Base-by-base conservation (phyloP, 2,329 filamentous ascomycete genomes). In the Conoideocrella luteorostrata region DNA sequence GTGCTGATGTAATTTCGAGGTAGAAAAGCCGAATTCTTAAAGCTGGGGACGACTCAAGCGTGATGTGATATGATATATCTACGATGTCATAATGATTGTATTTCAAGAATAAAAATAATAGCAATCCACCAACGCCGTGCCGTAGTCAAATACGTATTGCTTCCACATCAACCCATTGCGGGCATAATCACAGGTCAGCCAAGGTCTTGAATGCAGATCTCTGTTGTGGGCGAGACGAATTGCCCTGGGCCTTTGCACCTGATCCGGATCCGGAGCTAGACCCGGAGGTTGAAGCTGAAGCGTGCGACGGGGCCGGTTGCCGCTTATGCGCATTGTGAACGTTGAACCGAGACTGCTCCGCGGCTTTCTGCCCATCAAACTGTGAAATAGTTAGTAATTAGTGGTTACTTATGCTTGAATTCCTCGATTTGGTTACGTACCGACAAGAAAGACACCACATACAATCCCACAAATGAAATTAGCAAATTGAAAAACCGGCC, bases 341-440 rank as follows among this genome's bases (percentile, higher is more conserved):
- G 48, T 82, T 83, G 63, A 79, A 84, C 13, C 63, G 64, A 17
- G 78, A 82, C 36, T 67, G 69, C 60, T 81, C 74, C 3, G 78
- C 80, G 3, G 78, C 69, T 53, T 74, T 76, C 60, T 80, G 81
- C 0, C 77, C 73, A 55, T 84, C 80, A 43, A 83, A 70, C 72
- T 81, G 53, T 42, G 44, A 22, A 18, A 41, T 30, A 39, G 12
- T 15, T 36, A 12, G 41, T 15, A 43, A 53, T 63, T 49, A 64
- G 56, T 41, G 42, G 50, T 39, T 18, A 35, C 18, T 5, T 7
- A 15, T 40, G n/a, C 11, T 40, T 17, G 41, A 18, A 39, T 17
- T 45, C 39, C 18, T 45, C 39, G 21, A 50, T 47, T 15, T 48
- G 24, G 36, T 26, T 41, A 69, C 75, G 45, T 67, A 74, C 77